A percentile compares a stretch with the other conserved stretches of the same genome.
Evolutionary conservation across 345 rosid genomes (phyloP).

Genomic region (Zanthoxylum bungeanum): DNA sequence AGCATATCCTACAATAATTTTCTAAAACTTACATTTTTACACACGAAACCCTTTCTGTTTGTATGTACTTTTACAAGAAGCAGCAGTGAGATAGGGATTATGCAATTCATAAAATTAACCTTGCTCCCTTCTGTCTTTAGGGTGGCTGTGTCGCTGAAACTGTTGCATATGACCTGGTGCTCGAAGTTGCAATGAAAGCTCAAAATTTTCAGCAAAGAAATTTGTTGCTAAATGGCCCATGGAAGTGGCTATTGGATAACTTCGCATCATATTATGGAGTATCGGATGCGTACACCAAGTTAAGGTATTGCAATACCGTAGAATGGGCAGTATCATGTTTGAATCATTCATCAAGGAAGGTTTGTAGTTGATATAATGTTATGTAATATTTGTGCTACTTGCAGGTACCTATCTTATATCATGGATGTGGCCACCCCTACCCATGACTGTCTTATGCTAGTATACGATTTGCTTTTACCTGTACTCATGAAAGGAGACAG

Average conservation of each 20-base stretch:
- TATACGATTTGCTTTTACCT: slow-evolving; percentile 68
- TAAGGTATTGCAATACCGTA: slow-evolving; percentile 47
- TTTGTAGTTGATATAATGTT: neutral
- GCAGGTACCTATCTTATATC: slow-evolving; percentile 87
- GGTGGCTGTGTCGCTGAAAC: slow-evolving; percentile 96
- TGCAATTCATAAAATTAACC: slow-evolving; percentile 4
- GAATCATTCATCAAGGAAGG: neutral
- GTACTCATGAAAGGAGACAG: slow-evolving; percentile 62
- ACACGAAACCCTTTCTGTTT: neutral
- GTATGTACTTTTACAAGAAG: neutral
- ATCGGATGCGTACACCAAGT: slow-evolving; percentile 82
- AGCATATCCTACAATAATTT: neutral
- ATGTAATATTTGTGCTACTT: slow-evolving; percentile 18
- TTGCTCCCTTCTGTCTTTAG: slow-evolving; percentile 24
- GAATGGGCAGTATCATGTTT: slow-evolving; percentile 5
- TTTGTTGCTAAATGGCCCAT: slow-evolving; percentile 66
- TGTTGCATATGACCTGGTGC: slow-evolving; percentile 82
- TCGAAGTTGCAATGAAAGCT: slow-evolving; percentile 92
- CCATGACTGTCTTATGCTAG: slow-evolving; percentile 73
- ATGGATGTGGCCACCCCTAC: slow-evolving; percentile 99
- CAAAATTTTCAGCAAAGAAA: slow-evolving; percentile 82
- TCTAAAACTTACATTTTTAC: neutral
- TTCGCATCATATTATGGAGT: slow-evolving; percentile 88
- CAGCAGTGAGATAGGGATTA: neutral
- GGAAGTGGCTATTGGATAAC: slow-evolving; percentile 86